A percentile compares a stretch with the other conserved stretches of the same genome.
Conservation (phyloP, 2,329 filamentous ascomycete species). For the Calonectria naviculata region DNA sequence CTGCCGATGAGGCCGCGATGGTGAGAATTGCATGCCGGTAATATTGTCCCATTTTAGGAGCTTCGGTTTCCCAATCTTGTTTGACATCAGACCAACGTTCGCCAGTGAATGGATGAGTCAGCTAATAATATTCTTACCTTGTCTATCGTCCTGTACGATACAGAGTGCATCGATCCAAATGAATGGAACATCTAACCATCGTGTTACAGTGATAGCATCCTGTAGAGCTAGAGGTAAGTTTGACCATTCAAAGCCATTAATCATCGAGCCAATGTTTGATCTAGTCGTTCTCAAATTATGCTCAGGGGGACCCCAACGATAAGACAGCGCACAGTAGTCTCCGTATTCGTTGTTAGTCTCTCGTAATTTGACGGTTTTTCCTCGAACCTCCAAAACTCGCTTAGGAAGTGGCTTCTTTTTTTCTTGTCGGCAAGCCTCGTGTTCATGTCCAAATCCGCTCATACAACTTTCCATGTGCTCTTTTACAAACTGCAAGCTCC, state of each 20-base stretch:
- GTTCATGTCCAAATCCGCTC: neutral
- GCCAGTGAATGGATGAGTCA: neutral
- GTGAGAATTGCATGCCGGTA: neutral
- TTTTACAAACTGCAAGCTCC: neutral
- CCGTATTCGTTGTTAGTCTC: neutral
- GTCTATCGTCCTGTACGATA: neutral
- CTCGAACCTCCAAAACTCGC: neutral
- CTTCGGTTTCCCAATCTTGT: neutral
- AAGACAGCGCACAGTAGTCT: neutral
- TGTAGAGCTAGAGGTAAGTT: neutral
- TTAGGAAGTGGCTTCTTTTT: neutral
- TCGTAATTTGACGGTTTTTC: neutral
- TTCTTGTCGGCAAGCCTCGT: neutral
- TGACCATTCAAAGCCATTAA: neutral
- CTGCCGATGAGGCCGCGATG: neutral
- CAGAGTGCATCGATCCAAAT: neutral
- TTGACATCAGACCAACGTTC: too few species aligned
- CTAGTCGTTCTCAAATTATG: neutral
- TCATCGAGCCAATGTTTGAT: neutral
- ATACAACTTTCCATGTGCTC: neutral
- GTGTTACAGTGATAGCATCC: neutral
- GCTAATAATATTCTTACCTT: neutral
- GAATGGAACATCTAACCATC: neutral
- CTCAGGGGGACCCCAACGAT: neutral
- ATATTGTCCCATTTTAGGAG: neutral